Base-by-base conservation (phyloP, 805 yeast genomes). In the Saccharomycopsis javanensis region DNA sequence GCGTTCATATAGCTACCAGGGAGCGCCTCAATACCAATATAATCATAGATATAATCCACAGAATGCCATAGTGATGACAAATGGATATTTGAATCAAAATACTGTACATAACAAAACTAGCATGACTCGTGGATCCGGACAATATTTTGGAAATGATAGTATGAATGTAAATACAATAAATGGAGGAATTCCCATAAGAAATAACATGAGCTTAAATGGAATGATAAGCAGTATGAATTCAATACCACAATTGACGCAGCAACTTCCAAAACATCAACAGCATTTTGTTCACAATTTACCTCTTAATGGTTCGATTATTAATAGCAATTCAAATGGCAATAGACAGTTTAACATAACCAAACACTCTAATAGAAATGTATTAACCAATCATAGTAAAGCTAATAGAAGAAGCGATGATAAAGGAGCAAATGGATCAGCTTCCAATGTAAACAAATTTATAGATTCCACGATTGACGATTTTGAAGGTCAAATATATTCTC, bases 381-480 rank as follows among this genome's bases (percentile, higher is more conserved):
- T n/a, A n/a, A n/a, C n/a, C n/a, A n/a, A 48, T 31, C 25, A n/a
- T 46, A 53, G 25, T 20, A 38, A 46, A 23, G 52, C 45, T 31
- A 46, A 52, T 10, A 57, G 48, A 50, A 51, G 62, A 34, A 56
- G 60, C 23, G 92, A 85, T 62, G 92, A 86, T 66, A 42, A 42
- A 15, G 48, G n/a, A 20, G 10, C 23, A 2, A 42, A 20, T 20
- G 28, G 28, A 2, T 11, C 27, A 8, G 23, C 11, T 20, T 18
- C 28, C n/a, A 42, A 20, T 20, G 72, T 88, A 5, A 42, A 25
- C n/a, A 81, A 80, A 66, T 86, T 82, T 64, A 75, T 80, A 46
- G 82, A 85, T 69, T 86, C 90, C 18, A 75, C 79, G 52, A 71
- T 86, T 61, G 81, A 77, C 52, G 90, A 86, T 63, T 86, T 84